Evolutionary conservation across 192 early-diverging fungal species (phyloP).

Genomic region (Linnemannia elongata): DNA sequence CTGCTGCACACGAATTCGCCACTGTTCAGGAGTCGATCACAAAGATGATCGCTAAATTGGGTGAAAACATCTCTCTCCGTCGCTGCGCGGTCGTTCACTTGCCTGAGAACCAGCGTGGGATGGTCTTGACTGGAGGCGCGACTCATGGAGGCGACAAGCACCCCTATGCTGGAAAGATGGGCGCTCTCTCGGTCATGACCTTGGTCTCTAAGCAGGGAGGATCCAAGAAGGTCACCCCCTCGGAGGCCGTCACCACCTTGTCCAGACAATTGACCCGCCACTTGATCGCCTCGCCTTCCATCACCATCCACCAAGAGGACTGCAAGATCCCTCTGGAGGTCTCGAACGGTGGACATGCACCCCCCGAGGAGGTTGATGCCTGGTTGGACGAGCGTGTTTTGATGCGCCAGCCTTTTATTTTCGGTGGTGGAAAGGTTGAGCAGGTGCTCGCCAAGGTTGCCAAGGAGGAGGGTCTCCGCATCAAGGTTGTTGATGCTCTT

Average conservation of each 20-base stretch:
- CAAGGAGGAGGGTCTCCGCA: constrained; percentile 61
- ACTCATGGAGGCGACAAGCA: constrained; percentile 78
- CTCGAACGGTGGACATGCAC: constrained; percentile 53
- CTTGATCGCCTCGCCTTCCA: constrained; percentile 86
- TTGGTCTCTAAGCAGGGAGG: constrained; percentile 43
- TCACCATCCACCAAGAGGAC: constrained; percentile 63
- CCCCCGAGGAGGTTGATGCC: constrained; percentile 59
- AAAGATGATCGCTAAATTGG: constrained; percentile 86
- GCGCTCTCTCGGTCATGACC: constrained; percentile 79
- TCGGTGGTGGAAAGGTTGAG: constrained; percentile 80
- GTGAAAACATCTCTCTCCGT: constrained; percentile 91
- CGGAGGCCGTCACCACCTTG: constrained; percentile 64
- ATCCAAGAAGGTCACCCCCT: constrained; percentile 49
- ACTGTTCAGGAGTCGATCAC: constrained; percentile 77
- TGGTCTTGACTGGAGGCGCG: constrained; percentile 72
- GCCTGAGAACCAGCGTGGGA: constrained; percentile 45
- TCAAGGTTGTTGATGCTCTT: constrained; percentile 77
- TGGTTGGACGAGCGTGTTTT: constrained; percentile 71
- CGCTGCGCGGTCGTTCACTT: constrained; percentile 66
- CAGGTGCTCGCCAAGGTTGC: constrained; percentile 69
- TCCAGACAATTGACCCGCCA: constrained; percentile 87
- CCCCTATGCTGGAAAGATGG: constrained; percentile 80
- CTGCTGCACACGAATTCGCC: constrained; percentile 33
- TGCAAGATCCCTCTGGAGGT: constrained; percentile 56
- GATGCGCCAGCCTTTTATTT: constrained; percentile 79